Evolutionary conservation across 2,329 filamentous ascomycete genomes (phyloP).

Genomic region (Cladophialophora chaetospira): DNA sequence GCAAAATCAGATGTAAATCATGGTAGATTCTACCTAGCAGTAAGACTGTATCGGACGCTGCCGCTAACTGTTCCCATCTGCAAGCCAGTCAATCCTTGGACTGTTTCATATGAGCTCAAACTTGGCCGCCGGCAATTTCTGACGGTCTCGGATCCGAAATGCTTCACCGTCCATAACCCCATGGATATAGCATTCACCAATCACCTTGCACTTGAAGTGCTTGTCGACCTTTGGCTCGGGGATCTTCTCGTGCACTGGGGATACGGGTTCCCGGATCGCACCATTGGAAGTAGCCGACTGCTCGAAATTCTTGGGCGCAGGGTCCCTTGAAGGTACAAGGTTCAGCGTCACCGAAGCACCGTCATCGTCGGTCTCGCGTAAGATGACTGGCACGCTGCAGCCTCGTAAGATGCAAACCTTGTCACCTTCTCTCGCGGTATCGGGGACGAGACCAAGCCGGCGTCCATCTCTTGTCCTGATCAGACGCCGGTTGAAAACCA

Average conservation of each 20-base stretch:
- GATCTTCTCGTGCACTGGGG: background rate
- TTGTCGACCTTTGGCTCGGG: background rate
- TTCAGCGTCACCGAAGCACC: background rate
- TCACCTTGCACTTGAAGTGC: slow-evolving; percentile 1
- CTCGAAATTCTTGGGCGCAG: background rate
- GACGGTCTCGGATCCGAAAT: background rate
- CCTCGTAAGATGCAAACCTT: slow-evolving; percentile 38
- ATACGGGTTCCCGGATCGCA: background rate
- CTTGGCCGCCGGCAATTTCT: background rate
- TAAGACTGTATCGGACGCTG: too few relatives aligned
- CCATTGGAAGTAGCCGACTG: background rate
- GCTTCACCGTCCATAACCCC: slow-evolving; percentile 30
- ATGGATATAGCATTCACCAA: slow-evolving; percentile 29
- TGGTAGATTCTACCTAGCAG: too few relatives aligned
- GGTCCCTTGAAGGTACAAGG: background rate
- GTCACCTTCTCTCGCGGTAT: slow-evolving; percentile 32
- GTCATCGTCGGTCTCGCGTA: slow-evolving; percentile 25
- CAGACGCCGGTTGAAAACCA: slow-evolving; percentile 13
- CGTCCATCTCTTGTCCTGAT: slow-evolving; percentile 2
- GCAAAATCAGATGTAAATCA: too few relatives aligned
- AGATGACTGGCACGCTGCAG: slow-evolving; percentile 41
- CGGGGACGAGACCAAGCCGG: slow-evolving; percentile 8
- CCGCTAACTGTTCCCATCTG: too few relatives aligned
- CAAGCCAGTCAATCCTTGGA: too few relatives aligned
- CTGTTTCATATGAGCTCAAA: background rate